Evolutionary conservation across 2,329 filamentous ascomycete species (phyloP), one percentile per base, ranked within the genome.

Genomic region (Cladosporium sp.): DNA sequence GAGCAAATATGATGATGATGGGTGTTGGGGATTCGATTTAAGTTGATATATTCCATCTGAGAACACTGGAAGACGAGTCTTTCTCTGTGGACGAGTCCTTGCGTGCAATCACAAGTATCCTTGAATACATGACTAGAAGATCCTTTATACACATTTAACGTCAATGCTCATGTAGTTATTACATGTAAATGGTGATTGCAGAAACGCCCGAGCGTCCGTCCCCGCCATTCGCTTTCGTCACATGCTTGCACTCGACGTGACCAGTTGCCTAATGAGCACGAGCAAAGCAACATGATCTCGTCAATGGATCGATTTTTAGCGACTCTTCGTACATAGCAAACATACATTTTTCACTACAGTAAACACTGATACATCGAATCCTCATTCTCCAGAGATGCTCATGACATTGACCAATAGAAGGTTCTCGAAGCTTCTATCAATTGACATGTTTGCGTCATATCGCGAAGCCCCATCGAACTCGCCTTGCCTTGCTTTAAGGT

Each of bases 401-500:
- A 21, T 34, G 21, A 36, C 41, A 55, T 34, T 34, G 14, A 21
- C 41, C 15, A 28, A 62, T 41, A n/a, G 59, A 62, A 62, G 44
- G 11, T 62, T 62, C 59, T 21, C 30, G 59, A 52, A 62, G 59
- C 59, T 62, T 62, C 59, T 21, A 62, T 21, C 34, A 55, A 11
- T n/a, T 55, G 21, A 18, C n/a, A 34, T 49, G 30, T 34, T 47
- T 61, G 49, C 61, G 61, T 64, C 61, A 64, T 64, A 28, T 36
- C 18, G 28, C 52, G 52, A 55, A 34, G 41, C 59, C 59, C 47
- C 47, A 36, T 38, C 59, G 60, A 55, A 36, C 49, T 44, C 51
- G 59, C 30, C 59, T 47, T 30, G 60, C 49, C 61, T 64, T 64
- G 61, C 61, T 57, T 64, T 59, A 59, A 59, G 57, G 57, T 59